Evolutionary conservation across 139 green algal species (phyloP), one percentile per base, ranked within the genome.

Genomic region (Chlorella vulgaris): DNA sequence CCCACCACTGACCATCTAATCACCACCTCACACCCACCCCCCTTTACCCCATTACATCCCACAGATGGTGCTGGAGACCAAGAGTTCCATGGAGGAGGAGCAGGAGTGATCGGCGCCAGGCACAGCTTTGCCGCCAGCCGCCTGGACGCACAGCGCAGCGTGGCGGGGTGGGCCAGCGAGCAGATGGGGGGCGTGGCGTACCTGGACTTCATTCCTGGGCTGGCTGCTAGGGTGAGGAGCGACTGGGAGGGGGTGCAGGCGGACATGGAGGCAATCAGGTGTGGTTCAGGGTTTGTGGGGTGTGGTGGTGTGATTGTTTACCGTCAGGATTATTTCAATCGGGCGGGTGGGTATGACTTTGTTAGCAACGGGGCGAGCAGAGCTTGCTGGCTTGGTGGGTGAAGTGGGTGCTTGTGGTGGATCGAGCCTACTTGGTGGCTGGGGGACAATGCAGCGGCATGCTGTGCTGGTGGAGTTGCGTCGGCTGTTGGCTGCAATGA

Each of bases 1-100:
- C n/a, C n/a, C n/a, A n/a, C n/a, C n/a, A n/a, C n/a, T n/a, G 13
- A 10, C 47, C 47, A 58, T 15, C 15, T 58, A 24, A 58, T 58
- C 47, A 58, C 15, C 47, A 58, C 15, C 47, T n/a, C n/a, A n/a
- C n/a, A n/a, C n/a, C n/a, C n/a, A n/a, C n/a, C n/a, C n/a, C 35
- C 29, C 65, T 21, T 2, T 19, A 35, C 15, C 6, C 65, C 62
- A 10, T 2, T 15, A 13, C 62, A 42, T 19, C 26, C 29, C n/a
- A 66, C 95, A 98, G 91, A 99, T 99, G 92, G 96, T 98, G 36
- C 84, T 96, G 21, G 97, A 99, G 89, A 97, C 94, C 75, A 96
- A 95, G 84, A 86, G 93, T 13, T 84, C 86, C 53, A 85, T 98
- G 81, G 97, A 99, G 88, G n/a, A n/a, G n/a, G n/a, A n/a, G 84